A percentile compares a stretch with the other conserved stretches of the same genome.
These are phyloP conservation scores for Suillus ampliporus DNA, from an alignment of 768 basidiomycete genomes.

Conservation along the genomic window DNA sequence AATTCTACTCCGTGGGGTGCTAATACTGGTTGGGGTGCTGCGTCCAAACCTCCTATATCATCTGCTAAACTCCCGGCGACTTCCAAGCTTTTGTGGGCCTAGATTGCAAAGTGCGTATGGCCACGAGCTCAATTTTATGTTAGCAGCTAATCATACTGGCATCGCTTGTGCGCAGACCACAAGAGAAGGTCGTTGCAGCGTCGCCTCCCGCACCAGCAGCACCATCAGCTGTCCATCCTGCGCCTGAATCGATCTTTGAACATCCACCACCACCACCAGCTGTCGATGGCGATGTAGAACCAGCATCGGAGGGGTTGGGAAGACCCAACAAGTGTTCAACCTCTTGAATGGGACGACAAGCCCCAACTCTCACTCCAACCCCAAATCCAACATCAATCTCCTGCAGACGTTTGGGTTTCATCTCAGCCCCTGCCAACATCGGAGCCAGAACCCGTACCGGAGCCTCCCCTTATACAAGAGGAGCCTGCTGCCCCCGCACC, in stretches of 20 bases:
- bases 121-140: slow-evolving; percentile 9
- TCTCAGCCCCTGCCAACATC: slow-evolving; percentile 32
- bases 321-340: slow-evolving; percentile 72
- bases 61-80: slow-evolving; percentile 65
- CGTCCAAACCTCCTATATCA: slow-evolving; percentile 27
- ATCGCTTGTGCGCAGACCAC: slow-evolving; percentile 49
- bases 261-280: slow-evolving; percentile 35
- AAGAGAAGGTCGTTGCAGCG: slow-evolving; percentile 63
- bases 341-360: slow-evolving; percentile 77
- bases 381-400: slow-evolving; percentile 14
- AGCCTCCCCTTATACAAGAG: slow-evolving; percentile 33
- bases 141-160: slow-evolving; percentile 15
- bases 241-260: slow-evolving; percentile 26
- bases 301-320: slow-evolving; percentile 60
- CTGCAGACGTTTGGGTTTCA: slow-evolving; percentile 38
- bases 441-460: slow-evolving; percentile 26
- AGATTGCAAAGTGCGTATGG: slow-evolving; percentile 70
- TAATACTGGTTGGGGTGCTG: slow-evolving; percentile 43
- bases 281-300: slow-evolving; percentile 40
- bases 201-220: slow-evolving; percentile 39
- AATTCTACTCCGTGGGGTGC: slow-evolving; percentile 41
- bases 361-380: slow-evolving; percentile 43
- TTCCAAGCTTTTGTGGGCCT: slow-evolving; percentile 85
- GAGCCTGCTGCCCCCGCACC: slow-evolving; percentile 39
- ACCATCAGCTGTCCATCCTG: slow-evolving; percentile 26